A percentile compares a stretch with the other conserved stretches of the same genome.
Evolutionary conservation across 2,329 filamentous ascomycete species (phyloP).

Genomic region (Orbilia quercus): DNA sequence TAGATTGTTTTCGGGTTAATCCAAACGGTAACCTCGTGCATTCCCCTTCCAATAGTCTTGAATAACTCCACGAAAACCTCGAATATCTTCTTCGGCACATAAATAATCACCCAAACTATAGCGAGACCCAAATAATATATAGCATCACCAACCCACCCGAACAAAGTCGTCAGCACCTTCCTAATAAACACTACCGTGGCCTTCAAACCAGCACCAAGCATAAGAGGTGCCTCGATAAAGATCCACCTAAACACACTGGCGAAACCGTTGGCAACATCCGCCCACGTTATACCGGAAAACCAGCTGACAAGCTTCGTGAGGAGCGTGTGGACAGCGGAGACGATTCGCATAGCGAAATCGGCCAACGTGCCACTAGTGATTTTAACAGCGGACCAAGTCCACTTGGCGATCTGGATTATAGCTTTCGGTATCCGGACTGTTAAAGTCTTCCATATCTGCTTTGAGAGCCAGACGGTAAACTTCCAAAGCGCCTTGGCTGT

Average conservation of each 20-base stretch:
- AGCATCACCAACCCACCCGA: conserved; percentile 28
- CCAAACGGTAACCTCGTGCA: conserved; percentile 49
- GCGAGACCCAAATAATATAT: conserved; percentile 38
- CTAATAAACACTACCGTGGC: conserved; percentile 36
- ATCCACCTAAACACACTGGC: conserved; percentile 61
- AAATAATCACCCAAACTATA: conserved; percentile 30
- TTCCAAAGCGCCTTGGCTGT: conserved; percentile 35
- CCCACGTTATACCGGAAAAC: conserved; percentile 62
- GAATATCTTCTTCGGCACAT: conserved; percentile 48
- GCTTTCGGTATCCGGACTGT: conserved; percentile 60
- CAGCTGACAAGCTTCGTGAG: conserved; percentile 62
- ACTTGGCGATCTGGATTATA: conserved; percentile 63
- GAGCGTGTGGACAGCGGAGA: conserved; percentile 61
- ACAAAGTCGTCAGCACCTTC: conserved; percentile 42
- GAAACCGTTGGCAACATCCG: conserved; percentile 62
- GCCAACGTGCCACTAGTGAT: conserved; percentile 19
- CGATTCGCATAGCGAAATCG: conserved; percentile 64
- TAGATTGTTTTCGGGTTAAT: conserved; percentile 53
- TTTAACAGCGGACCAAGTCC: conserved; percentile 61
- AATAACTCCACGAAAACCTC: conserved; percentile 41
- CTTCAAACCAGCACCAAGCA: conserved; percentile 23
- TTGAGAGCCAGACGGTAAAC: conserved; percentile 31
- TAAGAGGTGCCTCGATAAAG: conserved; percentile 40
- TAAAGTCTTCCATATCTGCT: conserved; percentile 29
- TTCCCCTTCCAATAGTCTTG: conserved; percentile 36